phyloP scores from a whole-genome alignment of 139 green algal species.

The Picochlorum sp. region DNA sequence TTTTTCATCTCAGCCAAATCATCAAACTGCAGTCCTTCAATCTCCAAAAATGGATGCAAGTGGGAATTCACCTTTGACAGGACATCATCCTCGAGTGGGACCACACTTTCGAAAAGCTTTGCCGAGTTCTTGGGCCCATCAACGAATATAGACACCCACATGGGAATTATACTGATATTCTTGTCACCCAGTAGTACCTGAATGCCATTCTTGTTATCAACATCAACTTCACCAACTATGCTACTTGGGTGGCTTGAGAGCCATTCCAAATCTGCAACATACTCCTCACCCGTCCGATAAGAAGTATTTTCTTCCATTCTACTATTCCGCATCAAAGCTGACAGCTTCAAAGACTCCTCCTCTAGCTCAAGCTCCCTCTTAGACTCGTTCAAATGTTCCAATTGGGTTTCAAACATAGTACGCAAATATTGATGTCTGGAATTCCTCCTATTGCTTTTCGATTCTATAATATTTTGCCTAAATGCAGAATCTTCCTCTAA shows the following conservation, averaged over 20 bases:
- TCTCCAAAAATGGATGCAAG: slow-evolving; percentile 23
- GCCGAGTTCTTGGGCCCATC: slow-evolving; percentile 4
- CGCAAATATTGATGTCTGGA: neutral
- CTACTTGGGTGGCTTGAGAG: too few relatives aligned
- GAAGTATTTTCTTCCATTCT: neutral
- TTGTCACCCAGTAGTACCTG: slow-evolving; percentile 10
- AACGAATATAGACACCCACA: slow-evolving; percentile 33
- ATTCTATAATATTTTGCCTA: neutral
- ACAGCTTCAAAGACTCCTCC: neutral
- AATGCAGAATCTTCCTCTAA: slow-evolving; percentile 4
- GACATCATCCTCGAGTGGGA: slow-evolving; percentile 14
- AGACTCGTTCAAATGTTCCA: neutral
- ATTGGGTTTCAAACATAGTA: neutral
- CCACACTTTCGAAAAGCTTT: slow-evolving; percentile 32
- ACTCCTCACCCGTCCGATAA: neutral
- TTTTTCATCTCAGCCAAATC: neutral
- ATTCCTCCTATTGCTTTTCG: slow-evolving; percentile 2
- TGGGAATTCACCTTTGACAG: slow-evolving; percentile 7
- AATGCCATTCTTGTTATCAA: too few relatives aligned
- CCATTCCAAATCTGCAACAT: neutral
- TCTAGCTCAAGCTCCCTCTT: neutral
- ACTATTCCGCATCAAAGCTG: neutral
- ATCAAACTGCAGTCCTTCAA: slow-evolving; percentile 14
- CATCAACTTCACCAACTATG: too few relatives aligned
- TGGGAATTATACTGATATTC: slow-evolving; percentile 17